A percentile compares a stretch with the other conserved stretches of the same genome.
Evolutionary conservation across 495 filamentous ascomycete genomes (phyloP).

Genomic region (Penicillium nucicola): DNA sequence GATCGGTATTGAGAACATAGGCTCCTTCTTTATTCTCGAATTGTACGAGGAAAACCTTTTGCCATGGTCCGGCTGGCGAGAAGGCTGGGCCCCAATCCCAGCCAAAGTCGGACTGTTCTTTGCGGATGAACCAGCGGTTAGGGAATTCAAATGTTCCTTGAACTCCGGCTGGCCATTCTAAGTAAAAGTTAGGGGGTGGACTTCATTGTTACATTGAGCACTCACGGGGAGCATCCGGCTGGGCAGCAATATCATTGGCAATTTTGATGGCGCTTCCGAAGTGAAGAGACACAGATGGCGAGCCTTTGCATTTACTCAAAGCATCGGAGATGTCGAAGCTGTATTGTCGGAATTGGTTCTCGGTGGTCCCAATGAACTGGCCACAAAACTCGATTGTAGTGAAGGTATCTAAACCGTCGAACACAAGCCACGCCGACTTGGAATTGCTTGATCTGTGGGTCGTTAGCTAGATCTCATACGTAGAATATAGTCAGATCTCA

Average conservation of each 20-base stretch:
- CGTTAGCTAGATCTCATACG: slow-evolving; percentile 6
- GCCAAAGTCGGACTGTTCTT: slow-evolving; percentile 68
- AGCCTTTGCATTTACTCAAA: slow-evolving; percentile 40
- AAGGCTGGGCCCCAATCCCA: slow-evolving; percentile 73
- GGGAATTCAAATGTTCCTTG: slow-evolving; percentile 45
- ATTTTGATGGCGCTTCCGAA: slow-evolving; percentile 57
- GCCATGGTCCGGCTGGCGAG: slow-evolving; percentile 64
- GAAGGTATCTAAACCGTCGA: slow-evolving; percentile 68
- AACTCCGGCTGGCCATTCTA: slow-evolving; percentile 46
- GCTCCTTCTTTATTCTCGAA: slow-evolving; percentile 39
- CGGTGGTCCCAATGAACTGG: slow-evolving; percentile 56
- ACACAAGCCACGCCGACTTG: slow-evolving; percentile 52
- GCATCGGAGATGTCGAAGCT: slow-evolving; percentile 60
- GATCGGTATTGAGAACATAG: slow-evolving; percentile 54
- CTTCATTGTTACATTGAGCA: not conserved
- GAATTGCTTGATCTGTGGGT: slow-evolving; percentile 14
- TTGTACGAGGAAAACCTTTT: slow-evolving; percentile 58
- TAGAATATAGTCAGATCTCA: slow-evolving; percentile 8
- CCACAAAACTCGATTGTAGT: slow-evolving; percentile 60
- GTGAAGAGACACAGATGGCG: slow-evolving; percentile 45
- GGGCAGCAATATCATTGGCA: slow-evolving; percentile 50
- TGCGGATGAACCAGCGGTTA: slow-evolving; percentile 61
- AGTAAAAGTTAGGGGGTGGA: not conserved
- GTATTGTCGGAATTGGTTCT: slow-evolving; percentile 73
- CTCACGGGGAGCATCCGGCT: slow-evolving; percentile 51